A percentile compares a stretch with the other conserved stretches of the same genome.
phyloP scores from a whole-genome alignment of 2,329 filamentous ascomycete genomes.

The Microcyclospora tardicrescens region DNA sequence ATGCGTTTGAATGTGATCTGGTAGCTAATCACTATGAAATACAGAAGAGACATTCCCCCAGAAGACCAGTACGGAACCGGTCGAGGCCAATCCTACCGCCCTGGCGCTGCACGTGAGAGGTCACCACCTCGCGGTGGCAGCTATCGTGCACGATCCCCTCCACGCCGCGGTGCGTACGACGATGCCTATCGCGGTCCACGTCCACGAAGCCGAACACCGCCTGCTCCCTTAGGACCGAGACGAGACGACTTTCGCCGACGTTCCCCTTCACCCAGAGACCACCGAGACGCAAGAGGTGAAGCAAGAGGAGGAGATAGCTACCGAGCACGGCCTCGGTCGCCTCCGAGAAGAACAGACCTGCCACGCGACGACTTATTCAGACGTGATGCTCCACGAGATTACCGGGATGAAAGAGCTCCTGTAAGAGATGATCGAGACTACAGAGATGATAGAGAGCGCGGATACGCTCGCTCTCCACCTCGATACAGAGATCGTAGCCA shows the following conservation, averaged over 20 bases:
- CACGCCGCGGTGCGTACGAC: slow-evolving; percentile 25
- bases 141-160: slow-evolving; percentile 38
- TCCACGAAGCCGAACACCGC: slow-evolving; percentile 17
- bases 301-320: slow-evolving; percentile 23
- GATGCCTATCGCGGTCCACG: slow-evolving; percentile 22
- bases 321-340: slow-evolving; percentile 20
- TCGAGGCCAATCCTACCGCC: slow-evolving; percentile 27
- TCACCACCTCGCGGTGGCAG: slow-evolving; percentile 18
- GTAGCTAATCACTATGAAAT: too few species aligned
- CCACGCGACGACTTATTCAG: slow-evolving; percentile 25
- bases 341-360: slow-evolving; percentile 22
- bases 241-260: slow-evolving; percentile 22
- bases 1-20: too few species aligned
- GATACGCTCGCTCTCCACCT: slow-evolving; percentile 23
- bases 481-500: slow-evolving; percentile 32
- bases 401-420: slow-evolving; percentile 8
- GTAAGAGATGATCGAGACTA: slow-evolving; percentile 14
- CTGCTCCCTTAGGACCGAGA: slow-evolving; percentile 2
- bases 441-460: slow-evolving; percentile 16
- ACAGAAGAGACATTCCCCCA: slow-evolving; percentile 13
- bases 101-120: slow-evolving; percentile 20
- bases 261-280: slow-evolving; percentile 19
- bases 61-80: slow-evolving; percentile 23
- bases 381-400: slow-evolving; percentile 18
- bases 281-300: slow-evolving; percentile 11